Base-by-base conservation (phyloP, 768 basidiomycete species). In the Trametes punicea region DNA sequence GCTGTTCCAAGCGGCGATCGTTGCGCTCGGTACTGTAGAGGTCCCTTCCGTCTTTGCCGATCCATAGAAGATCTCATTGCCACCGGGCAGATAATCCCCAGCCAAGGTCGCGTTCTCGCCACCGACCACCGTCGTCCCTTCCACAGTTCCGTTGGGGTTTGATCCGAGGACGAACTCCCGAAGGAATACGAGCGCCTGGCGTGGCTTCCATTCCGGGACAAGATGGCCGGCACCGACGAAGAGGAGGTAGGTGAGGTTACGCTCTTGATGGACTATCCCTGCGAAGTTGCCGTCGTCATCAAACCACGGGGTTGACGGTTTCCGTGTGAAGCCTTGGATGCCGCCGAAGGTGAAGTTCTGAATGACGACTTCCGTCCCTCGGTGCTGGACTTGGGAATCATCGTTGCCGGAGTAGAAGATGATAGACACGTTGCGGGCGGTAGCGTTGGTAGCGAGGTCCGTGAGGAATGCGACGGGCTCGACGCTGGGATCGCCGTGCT, bases 261-360 rank as follows among this genome's bases (percentile, higher is more conserved):
- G 79, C 69, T 90, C 88, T 69, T 88, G 86, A 64, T 87, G 85
- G 27, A 88, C 76, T 29, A 88, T 82, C 0, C 87, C 88, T 1
- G 82, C 84, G 48, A 81, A 77, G 50, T 80, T 72, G 18, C 81
- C 81, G 1, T 67, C 65, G 53, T 87, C 84, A 48, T 82, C 81
- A 52, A 70, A 73, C 85, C 86, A 90, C 1, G 82, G 79, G 0
- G 88, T 88, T 2, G 83, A 77, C 0, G 88, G 88, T 57, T 78
- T 77, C 39, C 79, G 75, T 11, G 84, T 81, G 67, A 90, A 90
- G 3, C 88, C 88, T 67, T 81, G 85, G 31, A 83, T 81, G 13
- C 85, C 87, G 27, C 85, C 87, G 60, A 88, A 90, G 0, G 88
- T 87, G 31, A 85, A 86, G 64, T 90, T 90, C 82, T 89, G 41